phyloP scores from a whole-genome alignment of 2,329 filamentous ascomycete species.

The Camillea tinctor region DNA sequence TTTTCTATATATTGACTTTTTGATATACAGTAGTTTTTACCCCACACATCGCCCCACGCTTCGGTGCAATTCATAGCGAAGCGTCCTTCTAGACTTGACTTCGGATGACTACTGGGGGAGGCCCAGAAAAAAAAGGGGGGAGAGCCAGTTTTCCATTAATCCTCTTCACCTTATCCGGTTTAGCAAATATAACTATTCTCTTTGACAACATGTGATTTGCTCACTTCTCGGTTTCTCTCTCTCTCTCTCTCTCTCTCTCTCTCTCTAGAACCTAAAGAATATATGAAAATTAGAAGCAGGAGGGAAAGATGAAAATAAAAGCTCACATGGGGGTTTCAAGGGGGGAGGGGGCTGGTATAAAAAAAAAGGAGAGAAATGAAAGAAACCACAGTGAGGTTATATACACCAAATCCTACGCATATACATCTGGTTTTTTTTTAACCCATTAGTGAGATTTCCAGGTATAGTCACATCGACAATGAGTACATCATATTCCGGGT shows the following conservation, averaged over 20 bases:
- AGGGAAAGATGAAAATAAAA: background rate
- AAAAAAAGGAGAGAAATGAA: background rate
- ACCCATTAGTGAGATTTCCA: background rate
- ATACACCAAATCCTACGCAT: background rate
- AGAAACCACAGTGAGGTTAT: background rate
- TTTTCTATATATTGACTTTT: no score
- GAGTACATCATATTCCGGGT: background rate
- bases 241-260: no score
- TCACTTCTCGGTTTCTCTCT: background rate
- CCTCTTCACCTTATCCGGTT: background rate
- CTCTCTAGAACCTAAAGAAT: background rate
- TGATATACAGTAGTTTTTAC: background rate
- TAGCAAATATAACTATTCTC: background rate
- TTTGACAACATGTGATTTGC: background rate
- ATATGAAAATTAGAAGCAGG: background rate
- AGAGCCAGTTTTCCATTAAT: background rate
- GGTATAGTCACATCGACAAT: background rate
- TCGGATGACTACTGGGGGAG: background rate
- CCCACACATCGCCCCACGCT: constrained; percentile 17
- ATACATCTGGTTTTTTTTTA: background rate
- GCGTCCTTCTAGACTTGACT: background rate
- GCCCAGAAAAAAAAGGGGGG: background rate
- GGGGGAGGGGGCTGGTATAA: no score
- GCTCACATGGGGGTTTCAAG: no score
- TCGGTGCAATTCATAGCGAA: constrained; percentile 23